These are phyloP conservation scores for Parmelia sp. DNA, from an alignment of 495 filamentous ascomycete species.

Conservation along the genomic window DNA sequence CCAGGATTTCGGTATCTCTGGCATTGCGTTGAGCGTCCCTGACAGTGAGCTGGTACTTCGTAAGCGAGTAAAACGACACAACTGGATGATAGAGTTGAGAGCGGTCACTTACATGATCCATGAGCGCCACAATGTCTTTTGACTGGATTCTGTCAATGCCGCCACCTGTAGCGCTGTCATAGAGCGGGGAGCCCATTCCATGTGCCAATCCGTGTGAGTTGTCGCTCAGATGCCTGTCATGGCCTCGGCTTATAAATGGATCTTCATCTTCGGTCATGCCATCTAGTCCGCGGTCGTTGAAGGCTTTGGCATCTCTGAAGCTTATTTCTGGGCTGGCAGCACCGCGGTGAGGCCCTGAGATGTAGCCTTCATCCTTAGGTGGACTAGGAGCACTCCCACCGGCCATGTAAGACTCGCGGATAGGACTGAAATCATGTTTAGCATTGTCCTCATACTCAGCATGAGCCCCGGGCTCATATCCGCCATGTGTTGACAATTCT, in stretches of 20 bases:
- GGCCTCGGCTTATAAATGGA: slow-evolving; percentile 45
- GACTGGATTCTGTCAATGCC: slow-evolving; percentile 92
- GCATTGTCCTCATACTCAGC: slow-evolving; percentile 32
- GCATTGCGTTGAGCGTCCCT: slow-evolving; percentile 95
- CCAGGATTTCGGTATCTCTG: slow-evolving; percentile 90
- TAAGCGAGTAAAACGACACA: slow-evolving; percentile 32
- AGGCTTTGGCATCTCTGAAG: slow-evolving; percentile 52
- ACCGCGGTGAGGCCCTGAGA: slow-evolving; percentile 70
- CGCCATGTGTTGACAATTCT: slow-evolving; percentile 28
- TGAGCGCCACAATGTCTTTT: slow-evolving; percentile 93
- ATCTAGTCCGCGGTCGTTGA: slow-evolving; percentile 50
- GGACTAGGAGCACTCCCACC: slow-evolving; percentile 39
- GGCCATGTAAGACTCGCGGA: slow-evolving; percentile 31
- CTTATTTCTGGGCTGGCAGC: slow-evolving; percentile 54
- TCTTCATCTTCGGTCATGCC: slow-evolving; percentile 54
- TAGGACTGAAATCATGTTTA: slow-evolving; percentile 34
- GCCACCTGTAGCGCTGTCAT: slow-evolving; percentile 81
- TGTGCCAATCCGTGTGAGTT: slow-evolving; percentile 63
- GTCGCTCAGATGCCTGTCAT: slow-evolving; percentile 70
- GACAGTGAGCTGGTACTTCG: slow-evolving; percentile 68
- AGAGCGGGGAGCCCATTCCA: slow-evolving; percentile 78
- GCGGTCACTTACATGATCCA: slow-evolving; percentile 76
- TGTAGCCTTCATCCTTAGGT: slow-evolving; percentile 81
- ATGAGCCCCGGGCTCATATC: slow-evolving; percentile 31
- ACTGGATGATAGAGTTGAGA: slow-evolving; percentile 1